Conservation (phyloP, 2,329 filamentous ascomycete species). For the Trematosphaeria pertusa region DNA sequence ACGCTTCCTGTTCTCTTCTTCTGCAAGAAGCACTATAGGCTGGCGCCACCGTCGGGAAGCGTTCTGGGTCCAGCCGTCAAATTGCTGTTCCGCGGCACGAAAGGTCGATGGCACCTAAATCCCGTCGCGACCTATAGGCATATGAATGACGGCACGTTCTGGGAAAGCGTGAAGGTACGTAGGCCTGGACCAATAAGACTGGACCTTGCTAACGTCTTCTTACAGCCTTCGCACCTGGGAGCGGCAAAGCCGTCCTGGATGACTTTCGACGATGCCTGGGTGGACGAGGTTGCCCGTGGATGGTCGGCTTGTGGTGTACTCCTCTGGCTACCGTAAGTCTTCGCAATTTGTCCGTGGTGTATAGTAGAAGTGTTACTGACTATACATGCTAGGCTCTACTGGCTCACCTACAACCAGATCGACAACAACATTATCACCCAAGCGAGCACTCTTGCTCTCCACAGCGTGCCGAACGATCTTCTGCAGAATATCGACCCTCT, state of each 20-base stretch:
- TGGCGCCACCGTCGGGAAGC: slow-evolving; percentile 70
- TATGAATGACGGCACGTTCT: slow-evolving; percentile 64
- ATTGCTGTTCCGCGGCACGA: slow-evolving; percentile 64
- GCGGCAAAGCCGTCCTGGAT: slow-evolving; percentile 70
- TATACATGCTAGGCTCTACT: slow-evolving; percentile 53
- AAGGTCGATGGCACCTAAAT: slow-evolving; percentile 65
- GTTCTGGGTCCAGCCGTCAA: slow-evolving; percentile 70
- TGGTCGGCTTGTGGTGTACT: slow-evolving; percentile 47
- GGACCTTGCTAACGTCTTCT: not conserved
- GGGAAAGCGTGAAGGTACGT: slow-evolving; percentile 64
- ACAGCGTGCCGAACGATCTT: slow-evolving; percentile 79
- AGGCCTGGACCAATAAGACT: not conserved
- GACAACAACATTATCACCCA: slow-evolving; percentile 70
- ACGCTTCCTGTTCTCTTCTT: slow-evolving; percentile 66
- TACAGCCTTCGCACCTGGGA: slow-evolving; percentile 63
- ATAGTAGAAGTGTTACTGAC: not conserved
- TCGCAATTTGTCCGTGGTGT: not conserved
- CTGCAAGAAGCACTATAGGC: slow-evolving; percentile 67
- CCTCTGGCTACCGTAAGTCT: slow-evolving; percentile 65
- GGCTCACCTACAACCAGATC: slow-evolving; percentile 73
- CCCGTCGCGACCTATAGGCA: slow-evolving; percentile 63
- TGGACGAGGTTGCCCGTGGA: slow-evolving; percentile 78
- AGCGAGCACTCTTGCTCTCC: slow-evolving; percentile 69
- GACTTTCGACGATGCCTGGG: slow-evolving; percentile 81
- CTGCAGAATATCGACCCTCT: slow-evolving; percentile 79